Evolutionary conservation across 352 stramenopile genomes (phyloP).

Genomic region (Phytopythium litorale): DNA sequence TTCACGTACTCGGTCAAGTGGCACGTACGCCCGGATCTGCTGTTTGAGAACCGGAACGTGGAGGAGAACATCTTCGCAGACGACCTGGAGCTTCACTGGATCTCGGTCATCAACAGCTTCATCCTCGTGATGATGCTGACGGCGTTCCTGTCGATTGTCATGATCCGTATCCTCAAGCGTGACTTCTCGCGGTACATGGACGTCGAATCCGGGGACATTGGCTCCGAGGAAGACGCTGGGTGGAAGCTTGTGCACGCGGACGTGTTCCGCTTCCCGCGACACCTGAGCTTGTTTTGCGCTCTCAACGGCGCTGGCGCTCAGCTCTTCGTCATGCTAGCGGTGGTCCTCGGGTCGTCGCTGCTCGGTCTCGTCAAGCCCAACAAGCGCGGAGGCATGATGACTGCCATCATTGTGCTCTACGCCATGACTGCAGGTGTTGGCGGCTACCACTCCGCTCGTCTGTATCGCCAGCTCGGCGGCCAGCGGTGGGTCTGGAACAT

Average conservation of each 20-base stretch:
- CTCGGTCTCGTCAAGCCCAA: constrained; percentile 92
- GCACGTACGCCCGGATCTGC: constrained; percentile 81
- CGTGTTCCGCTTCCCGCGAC: constrained; percentile 94
- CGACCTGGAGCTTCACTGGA: constrained; percentile 94
- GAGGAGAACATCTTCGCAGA: constrained; percentile 58
- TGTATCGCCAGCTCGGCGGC: constrained; percentile 95
- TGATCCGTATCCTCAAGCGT: constrained; percentile 97
- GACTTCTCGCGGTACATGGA: constrained; percentile 98
- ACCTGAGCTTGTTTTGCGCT: constrained; percentile 90
- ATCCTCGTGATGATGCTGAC: constrained; percentile 97
- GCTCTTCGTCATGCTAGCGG: constrained; percentile 91
- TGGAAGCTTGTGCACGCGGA: constrained; percentile 98
- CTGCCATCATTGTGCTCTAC: constrained; percentile 94
- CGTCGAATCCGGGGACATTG: constrained; percentile 86
- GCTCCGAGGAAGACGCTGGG: constrained; percentile 90
- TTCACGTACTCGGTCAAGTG: constrained; percentile 98
- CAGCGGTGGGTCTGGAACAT: constrained; percentile 96
- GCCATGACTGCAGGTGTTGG: constrained; percentile 91
- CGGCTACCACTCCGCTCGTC: constrained; percentile 89
- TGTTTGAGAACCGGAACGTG: constrained; percentile 89
- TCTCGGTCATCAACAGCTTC: constrained; percentile 98
- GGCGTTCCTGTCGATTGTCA: constrained; percentile 95
- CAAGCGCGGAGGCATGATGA: constrained; percentile 90
- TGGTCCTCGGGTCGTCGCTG: constrained; percentile 91
- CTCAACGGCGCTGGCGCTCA: constrained; percentile 93